Conservation (phyloP, 2,329 filamentous ascomycete species). For the Pyrenochaeta sp. region DNA sequence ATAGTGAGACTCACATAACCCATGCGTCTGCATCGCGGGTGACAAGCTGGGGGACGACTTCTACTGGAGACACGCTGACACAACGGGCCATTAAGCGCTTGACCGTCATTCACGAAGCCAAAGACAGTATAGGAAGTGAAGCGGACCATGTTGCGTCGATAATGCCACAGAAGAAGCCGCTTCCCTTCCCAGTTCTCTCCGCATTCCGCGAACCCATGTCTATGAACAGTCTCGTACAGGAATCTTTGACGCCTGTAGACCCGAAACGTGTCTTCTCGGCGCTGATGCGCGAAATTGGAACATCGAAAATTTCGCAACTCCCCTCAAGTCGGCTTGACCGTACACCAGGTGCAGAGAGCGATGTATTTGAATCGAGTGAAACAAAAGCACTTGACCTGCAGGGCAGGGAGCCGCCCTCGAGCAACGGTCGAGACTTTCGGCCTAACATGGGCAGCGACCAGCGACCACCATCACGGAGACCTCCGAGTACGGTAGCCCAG, state of each 20-base stretch:
- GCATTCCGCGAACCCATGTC: constrained; percentile 45
- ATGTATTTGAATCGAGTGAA: constrained; percentile 36
- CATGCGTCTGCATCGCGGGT: constrained; percentile 63
- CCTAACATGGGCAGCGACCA: constrained; percentile 17
- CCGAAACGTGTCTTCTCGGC: constrained; percentile 48
- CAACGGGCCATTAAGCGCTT: constrained; percentile 65
- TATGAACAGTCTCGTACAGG: constrained; percentile 38
- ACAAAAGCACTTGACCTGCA: constrained; percentile 23
- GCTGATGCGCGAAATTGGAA: constrained; percentile 45
- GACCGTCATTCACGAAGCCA: constrained; percentile 70
- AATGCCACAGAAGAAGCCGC: constrained; percentile 23
- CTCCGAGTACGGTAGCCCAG: constrained; percentile 15
- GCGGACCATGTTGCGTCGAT: constrained; percentile 18
- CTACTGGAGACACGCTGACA: constrained; percentile 63
- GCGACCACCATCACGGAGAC: constrained; percentile 13
- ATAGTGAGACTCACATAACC: constrained; percentile 56
- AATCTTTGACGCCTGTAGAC: constrained; percentile 35
- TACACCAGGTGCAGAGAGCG: constrained; percentile 30
- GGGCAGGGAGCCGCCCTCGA: constrained; percentile 18
- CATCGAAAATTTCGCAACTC: constrained; percentile 17
- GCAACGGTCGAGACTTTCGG: constrained; percentile 14
- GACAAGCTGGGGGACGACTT: constrained; percentile 76
- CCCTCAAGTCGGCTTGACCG: neutral
- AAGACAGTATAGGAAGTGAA: constrained; percentile 45
- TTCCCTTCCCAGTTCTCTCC: constrained; percentile 27